Base-by-base conservation (phyloP, 164 flowering plant genomes). In the Stephania cephalantha region DNA sequence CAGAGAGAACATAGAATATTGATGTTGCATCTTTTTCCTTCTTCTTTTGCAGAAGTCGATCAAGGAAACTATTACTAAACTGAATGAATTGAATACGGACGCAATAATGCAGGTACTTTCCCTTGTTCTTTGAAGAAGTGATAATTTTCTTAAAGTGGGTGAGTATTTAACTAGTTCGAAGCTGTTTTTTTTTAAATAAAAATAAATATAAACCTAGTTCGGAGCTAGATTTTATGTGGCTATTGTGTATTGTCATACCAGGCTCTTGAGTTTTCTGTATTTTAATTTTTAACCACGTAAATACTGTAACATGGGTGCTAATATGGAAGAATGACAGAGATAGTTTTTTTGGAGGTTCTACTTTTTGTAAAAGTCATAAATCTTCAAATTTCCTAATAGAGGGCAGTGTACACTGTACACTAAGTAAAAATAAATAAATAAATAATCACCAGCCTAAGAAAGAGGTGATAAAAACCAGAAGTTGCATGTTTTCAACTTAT, bases 51-150 rank as follows among this genome's bases (percentile, higher is more conserved):
- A 91, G 97, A 83, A 75, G 69, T 82, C 85, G 71, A 69, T 77
- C 35, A 81, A 76, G 77, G 92, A 87, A 78, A 77, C 70, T 25
- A 77, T 87, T 76, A 77, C 85, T 68, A 81, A 80, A 63, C 77
- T 89, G 83, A 81, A 79, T 63, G 79, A 73, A 75, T 88, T 84
- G 55, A 86, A 85, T 68, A 75, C 81, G 45, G 84, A 66, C 48
- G 83, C 90, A 74, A 80, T 69, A 69, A 65, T 61, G 31, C 88
- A 88, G 95, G 98, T 94, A 87, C 7, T 45, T 68, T 18, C 75
- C 76, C 67, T 69, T 48, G 35, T 70, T 35, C 42, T 35, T 35
- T 35, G 42, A 35, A 4, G 3, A 35, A 2, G 42, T 35, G 66
- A 63, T 18, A 11, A 25, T 63, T 9, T 45, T 12, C 29, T 22